A percentile compares a stretch with the other conserved stretches of the same genome.
Evolutionary conservation across 306 rosid genomes (phyloP).

Genomic region (Prunus fruticosa): DNA sequence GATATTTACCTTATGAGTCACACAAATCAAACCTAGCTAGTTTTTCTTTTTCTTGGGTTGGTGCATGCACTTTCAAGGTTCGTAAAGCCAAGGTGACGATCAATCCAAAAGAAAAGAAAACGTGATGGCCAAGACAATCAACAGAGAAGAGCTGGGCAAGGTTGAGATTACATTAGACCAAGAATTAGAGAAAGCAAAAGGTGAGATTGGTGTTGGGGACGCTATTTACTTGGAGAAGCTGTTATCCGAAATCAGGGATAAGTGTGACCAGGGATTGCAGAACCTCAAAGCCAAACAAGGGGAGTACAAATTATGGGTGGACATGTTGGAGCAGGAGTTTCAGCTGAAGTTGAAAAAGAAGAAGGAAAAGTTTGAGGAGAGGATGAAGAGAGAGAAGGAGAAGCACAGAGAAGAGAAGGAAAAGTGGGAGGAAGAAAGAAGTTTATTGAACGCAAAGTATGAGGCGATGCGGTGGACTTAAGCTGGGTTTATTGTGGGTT

Average conservation of each 20-base stretch:
- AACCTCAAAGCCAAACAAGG: background rate
- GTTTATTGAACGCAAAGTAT: background rate
- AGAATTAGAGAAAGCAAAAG: background rate
- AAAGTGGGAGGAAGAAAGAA: slow-evolving; percentile 1
- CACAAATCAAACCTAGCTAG: background rate
- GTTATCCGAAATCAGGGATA: background rate
- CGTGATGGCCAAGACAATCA: background rate
- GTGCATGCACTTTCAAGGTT: background rate
- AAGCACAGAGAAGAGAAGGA: slow-evolving; percentile 1
- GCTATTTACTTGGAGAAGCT: background rate
- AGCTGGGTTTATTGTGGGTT: background rate
- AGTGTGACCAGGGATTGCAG: slow-evolving; percentile 14
- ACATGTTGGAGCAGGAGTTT: background rate
- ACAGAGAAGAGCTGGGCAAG: slow-evolving; percentile 4
- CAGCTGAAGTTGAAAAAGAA: background rate
- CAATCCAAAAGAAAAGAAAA: background rate
- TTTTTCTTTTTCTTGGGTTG: background rate
- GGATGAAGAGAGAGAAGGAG: background rate
- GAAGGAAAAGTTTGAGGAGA: slow-evolving; percentile 1
- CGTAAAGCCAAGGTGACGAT: background rate
- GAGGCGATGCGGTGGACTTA: slow-evolving; percentile 7
- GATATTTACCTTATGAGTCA: background rate
- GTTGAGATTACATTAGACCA: background rate
- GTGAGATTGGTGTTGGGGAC: background rate
- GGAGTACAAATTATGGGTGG: background rate